phyloP scores from a whole-genome alignment of 2,329 filamentous ascomycete species.

The Botryosphaeria dothidea region DNA sequence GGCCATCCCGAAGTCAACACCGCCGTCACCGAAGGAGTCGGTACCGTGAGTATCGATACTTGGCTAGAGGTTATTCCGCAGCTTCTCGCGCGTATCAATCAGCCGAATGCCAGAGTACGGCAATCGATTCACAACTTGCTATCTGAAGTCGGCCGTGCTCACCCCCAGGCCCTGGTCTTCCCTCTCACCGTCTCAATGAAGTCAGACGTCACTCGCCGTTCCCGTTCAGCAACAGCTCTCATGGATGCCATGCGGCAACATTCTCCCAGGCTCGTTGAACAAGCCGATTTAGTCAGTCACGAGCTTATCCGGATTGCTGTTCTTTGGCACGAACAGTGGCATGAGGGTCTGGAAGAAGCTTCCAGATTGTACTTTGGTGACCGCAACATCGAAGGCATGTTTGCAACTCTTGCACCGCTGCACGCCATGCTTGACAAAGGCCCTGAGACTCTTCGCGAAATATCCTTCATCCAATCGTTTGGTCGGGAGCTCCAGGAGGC shows the following conservation, averaged over 20 bases:
- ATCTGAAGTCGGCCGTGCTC: constrained; percentile 87
- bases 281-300: constrained; percentile 92
- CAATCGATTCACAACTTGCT: constrained; percentile 90
- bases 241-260: constrained; percentile 99
- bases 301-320: constrained; percentile 97
- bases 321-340: constrained; percentile 98
- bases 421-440: constrained; percentile 90
- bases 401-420: constrained; percentile 82
- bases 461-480: constrained; percentile 97
- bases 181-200: constrained; percentile 98
- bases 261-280: constrained; percentile 86
- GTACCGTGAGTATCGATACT: constrained; percentile 91
- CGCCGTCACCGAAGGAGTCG: constrained; percentile 86
- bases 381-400: constrained; percentile 97
- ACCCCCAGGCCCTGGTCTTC: constrained; percentile 95
- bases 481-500: constrained; percentile 93
- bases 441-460: constrained; percentile 89
- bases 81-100: constrained; percentile 94
- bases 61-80: constrained; percentile 99
- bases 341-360: constrained; percentile 95
- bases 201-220: constrained; percentile 81
- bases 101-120: constrained; percentile 85
- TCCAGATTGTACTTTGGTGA: constrained; percentile 96
- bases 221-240: constrained; percentile 84
- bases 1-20: constrained; percentile 83